Evolutionary conservation across 768 basidiomycete species (phyloP).

Genomic region (Tricholoma terreum): DNA sequence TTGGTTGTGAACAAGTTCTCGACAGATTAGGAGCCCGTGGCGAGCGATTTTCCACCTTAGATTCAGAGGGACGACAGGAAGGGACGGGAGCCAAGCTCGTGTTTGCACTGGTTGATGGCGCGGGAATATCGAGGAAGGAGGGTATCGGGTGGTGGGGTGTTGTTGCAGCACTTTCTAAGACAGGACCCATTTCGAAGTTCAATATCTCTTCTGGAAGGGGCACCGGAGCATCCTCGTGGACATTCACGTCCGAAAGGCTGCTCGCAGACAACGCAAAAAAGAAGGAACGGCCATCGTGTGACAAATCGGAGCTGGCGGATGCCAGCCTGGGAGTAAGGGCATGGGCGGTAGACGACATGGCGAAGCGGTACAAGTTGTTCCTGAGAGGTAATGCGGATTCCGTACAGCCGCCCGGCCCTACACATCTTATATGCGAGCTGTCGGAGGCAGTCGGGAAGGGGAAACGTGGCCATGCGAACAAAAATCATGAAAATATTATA

Average conservation of each 20-base stretch:
- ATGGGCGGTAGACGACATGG: neutral
- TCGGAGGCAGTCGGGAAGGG: neutral
- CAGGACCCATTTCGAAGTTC: neutral
- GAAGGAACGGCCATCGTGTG: neutral
- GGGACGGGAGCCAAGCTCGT: neutral
- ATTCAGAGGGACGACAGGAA: neutral
- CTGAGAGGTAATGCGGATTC: too few relatives aligned
- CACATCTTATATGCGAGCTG: neutral
- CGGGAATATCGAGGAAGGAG: neutral
- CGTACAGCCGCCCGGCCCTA: neutral
- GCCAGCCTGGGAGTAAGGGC: neutral
- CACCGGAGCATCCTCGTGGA: neutral
- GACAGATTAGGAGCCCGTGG: constrained; percentile 35
- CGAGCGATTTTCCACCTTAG: constrained; percentile 37
- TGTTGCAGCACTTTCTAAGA: neutral
- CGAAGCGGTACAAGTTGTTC: neutral
- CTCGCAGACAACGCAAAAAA: neutral
- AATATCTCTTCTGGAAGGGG: neutral
- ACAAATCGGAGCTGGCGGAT: neutral
- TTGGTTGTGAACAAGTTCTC: constrained; percentile 42
- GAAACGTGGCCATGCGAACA: neutral
- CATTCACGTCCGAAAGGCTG: neutral
- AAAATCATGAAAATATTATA: neutral
- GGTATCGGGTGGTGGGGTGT: neutral
- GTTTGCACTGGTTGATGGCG: neutral